These are phyloP conservation scores for Neurospora hispaniola DNA, from an alignment of 495 filamentous ascomycete species.

Conservation along the genomic window DNA sequence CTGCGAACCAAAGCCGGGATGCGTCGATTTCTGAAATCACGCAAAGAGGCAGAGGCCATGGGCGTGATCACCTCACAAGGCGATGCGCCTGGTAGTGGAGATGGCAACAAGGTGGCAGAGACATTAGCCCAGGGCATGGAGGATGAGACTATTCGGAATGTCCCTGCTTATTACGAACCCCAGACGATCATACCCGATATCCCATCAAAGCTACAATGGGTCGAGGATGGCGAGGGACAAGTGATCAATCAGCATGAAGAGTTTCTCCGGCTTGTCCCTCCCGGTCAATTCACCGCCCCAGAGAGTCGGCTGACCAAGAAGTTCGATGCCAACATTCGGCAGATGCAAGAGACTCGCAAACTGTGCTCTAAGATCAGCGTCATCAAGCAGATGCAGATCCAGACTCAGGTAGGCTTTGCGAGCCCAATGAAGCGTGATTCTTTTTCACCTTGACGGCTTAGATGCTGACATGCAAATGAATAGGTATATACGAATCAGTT, in stretches of 20 bases:
- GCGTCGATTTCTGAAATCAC: slow-evolving; percentile 66
- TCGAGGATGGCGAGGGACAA: slow-evolving; percentile 75
- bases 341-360: slow-evolving; percentile 96
- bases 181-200: slow-evolving; percentile 81
- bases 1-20: slow-evolving; percentile 57
- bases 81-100: slow-evolving; percentile 34
- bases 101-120: slow-evolving; percentile 41
- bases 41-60: slow-evolving; percentile 48
- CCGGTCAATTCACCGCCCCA: slow-evolving; percentile 67
- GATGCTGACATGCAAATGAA: slow-evolving; percentile 3
- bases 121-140: slow-evolving; percentile 89
- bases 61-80: slow-evolving; percentile 26
- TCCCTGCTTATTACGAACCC: slow-evolving; percentile 92
- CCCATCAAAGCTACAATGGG: slow-evolving; percentile 63
- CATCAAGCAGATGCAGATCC: slow-evolving; percentile 98
- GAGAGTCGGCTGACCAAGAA: slow-evolving; percentile 64
- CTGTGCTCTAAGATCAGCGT: slow-evolving; percentile 91
- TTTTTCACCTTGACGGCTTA: background rate
- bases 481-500: slow-evolving; percentile 98
- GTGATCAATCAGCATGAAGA: slow-evolving; percentile 79
- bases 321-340: slow-evolving; percentile 81
- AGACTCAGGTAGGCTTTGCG: slow-evolving; percentile 64
- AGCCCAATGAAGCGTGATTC: background rate
- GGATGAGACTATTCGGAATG: slow-evolving; percentile 61
- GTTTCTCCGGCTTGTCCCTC: slow-evolving; percentile 60